phyloP scores from a whole-genome alignment of 306 rosid genomes.

The Dalbergia cultrata region DNA sequence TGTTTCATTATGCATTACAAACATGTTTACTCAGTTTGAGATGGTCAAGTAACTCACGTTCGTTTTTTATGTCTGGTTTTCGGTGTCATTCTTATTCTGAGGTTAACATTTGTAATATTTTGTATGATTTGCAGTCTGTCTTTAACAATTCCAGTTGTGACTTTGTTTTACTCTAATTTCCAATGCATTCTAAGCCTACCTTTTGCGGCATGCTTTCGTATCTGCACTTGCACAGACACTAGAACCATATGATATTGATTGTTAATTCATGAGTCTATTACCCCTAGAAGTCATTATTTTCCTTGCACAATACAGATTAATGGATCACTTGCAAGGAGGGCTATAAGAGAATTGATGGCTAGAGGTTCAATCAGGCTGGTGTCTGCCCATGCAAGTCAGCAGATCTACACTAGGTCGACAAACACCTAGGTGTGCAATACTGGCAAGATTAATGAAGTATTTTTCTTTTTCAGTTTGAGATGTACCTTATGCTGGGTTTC shows the following conservation, averaged over 20 bases:
- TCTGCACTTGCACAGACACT: neutral
- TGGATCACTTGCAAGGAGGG: constrained; percentile 76
- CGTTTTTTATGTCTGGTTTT: neutral
- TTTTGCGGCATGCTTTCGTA: neutral
- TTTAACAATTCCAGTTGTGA: neutral
- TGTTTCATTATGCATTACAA: neutral
- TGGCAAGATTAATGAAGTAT: constrained; percentile 36
- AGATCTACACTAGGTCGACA: constrained; percentile 77
- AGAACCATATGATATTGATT: neutral
- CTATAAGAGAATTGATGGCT: constrained; percentile 74
- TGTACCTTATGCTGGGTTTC: constrained; percentile 19
- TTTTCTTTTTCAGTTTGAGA: constrained; percentile 47
- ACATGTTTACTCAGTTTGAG: neutral
- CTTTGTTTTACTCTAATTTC: neutral
- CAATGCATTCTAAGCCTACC: neutral
- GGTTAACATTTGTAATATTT: neutral
- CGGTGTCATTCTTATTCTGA: neutral
- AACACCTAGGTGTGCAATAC: constrained; percentile 59
- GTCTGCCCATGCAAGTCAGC: constrained; percentile 70
- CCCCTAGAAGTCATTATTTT: neutral
- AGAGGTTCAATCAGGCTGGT: constrained; percentile 73
- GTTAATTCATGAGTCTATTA: neutral
- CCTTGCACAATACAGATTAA: constrained; percentile 53
- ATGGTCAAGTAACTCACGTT: neutral
- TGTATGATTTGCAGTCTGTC: too few species aligned